Base-by-base conservation (phyloP, 2,329 filamentous ascomycete genomes). In the Colletotrichum chrysophilum region DNA sequence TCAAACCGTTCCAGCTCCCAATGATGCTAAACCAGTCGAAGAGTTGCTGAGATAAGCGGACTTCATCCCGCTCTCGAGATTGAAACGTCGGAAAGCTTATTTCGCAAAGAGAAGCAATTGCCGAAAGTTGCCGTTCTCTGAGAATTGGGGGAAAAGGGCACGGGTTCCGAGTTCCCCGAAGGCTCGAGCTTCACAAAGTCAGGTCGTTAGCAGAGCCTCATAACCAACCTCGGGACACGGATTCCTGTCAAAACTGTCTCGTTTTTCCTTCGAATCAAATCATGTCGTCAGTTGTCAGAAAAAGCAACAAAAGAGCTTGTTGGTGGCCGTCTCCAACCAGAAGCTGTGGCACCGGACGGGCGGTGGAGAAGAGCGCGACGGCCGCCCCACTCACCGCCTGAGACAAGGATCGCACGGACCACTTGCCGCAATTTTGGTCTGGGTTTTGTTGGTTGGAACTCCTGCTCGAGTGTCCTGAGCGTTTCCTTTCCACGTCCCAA, bases 321-420 rank as follows among this genome's bases (percentile, higher is more conserved):
- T 61, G 30, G 26, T 61, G 32, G 8, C 24, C 10, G 32, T 36
- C 26, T 56, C 26, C 67, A 28, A 34, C 61, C 28, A 38, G 32
- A 38, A 10, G 32, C 10, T 58, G 48, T 43, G 18, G 68, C 28
- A 21, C 38, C 38, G 68, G 68, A 65, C 38, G 62, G 69, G 58
- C 48, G 30, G 61, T 65, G 69, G 52, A 69, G 55, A 62, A 69
- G 18, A 64, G 32, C 52, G 52, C 30, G 58, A 60, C 32, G 10
- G 48, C 52, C 13, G 62, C 18, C 36, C 62, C 62, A 72, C 70
- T 21, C 32, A 18, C 48, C 38, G 21, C 60, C 8, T 24, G 26
- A n/a, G 52, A 48, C 68, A 60, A 55, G 68, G 68, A 21, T 43
- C 12, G 68, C 72, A 75, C 68, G 69, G 61, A n/a, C 68, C 72